Percentiles rank a stretch among this genome's conserved stretches.
Conservation (phyloP, 768 basidiomycete genomes). For the Trametes cubensis region DNA sequence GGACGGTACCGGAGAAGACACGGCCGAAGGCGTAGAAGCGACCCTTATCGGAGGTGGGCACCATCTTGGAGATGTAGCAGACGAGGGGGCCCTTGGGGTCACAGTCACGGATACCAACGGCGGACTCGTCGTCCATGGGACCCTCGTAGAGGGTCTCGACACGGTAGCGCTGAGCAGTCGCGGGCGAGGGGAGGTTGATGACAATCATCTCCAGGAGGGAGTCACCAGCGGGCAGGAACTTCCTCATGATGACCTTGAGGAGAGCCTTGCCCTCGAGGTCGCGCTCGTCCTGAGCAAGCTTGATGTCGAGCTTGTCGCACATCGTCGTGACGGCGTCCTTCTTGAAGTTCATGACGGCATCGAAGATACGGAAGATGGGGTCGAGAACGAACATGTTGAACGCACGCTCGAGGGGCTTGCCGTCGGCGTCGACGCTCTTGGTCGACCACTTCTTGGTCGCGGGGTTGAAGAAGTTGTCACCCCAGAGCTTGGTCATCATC, state of each 20-base stretch:
- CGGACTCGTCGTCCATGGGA: slow-evolving; percentile 99
- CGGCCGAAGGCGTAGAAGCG: slow-evolving; percentile 99
- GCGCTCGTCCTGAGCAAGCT: slow-evolving; percentile 83
- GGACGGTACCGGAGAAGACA: slow-evolving; percentile 98
- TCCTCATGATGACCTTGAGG: slow-evolving; percentile 98
- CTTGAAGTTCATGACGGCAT: slow-evolving; percentile 99
- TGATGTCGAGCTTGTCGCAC: slow-evolving; percentile 96
- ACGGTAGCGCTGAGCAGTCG: slow-evolving; percentile 97
- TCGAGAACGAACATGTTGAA: slow-evolving; percentile 99
- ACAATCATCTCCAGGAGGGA: slow-evolving; percentile 99
- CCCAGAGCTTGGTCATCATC: slow-evolving; percentile 98
- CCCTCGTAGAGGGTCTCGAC: slow-evolving; percentile 99
- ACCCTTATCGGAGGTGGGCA: slow-evolving; percentile 99
- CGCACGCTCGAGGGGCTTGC: slow-evolving; percentile 93
- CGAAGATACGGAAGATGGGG: slow-evolving; percentile 98
- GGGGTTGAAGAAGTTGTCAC: slow-evolving; percentile 99
- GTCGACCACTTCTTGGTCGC: slow-evolving; percentile 96
- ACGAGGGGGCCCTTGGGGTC: slow-evolving; percentile 96
- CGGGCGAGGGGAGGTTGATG: slow-evolving; percentile 97
- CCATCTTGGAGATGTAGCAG: slow-evolving; percentile 99
- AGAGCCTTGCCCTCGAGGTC: slow-evolving; percentile 95
- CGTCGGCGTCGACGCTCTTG: slow-evolving; percentile 70
- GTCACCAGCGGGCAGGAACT: slow-evolving; percentile 99
- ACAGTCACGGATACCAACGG: slow-evolving; percentile 97
- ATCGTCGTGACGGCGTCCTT: slow-evolving; percentile 83